These are phyloP conservation scores for Coniella vitis DNA, from an alignment of 2,329 filamentous ascomycete genomes.

Conservation along the genomic window DNA sequence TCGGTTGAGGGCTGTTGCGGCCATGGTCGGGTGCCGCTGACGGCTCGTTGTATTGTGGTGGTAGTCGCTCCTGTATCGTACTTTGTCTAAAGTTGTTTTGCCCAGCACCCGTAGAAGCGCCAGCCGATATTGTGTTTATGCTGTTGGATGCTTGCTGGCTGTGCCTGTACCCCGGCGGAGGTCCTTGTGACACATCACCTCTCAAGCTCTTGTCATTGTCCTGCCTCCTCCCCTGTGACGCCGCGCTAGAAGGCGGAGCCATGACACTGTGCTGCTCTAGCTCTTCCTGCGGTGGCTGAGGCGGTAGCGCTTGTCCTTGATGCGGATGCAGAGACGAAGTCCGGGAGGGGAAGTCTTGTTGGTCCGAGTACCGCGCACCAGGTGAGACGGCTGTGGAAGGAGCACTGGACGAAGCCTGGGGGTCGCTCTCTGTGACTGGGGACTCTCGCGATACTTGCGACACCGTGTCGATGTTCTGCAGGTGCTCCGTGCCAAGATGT, in stretches of 20 bases:
- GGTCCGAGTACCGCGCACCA: constrained; percentile 32
- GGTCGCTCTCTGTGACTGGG: constrained; percentile 43
- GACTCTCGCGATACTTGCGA: constrained; percentile 60
- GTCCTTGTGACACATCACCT: constrained; percentile 36
- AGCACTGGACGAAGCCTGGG: constrained; percentile 29
- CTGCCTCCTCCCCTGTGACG: constrained; percentile 38
- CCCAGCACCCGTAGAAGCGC: constrained; percentile 26
- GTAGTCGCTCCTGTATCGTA: constrained; percentile 30
- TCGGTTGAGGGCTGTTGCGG: constrained; percentile 51
- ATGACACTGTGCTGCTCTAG: constrained; percentile 27
- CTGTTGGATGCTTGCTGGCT: constrained; percentile 36
- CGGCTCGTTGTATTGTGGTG: constrained; percentile 37
- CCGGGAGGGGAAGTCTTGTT: constrained; percentile 30
- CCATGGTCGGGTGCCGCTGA: constrained; percentile 33
- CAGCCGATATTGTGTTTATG: constrained; percentile 37
- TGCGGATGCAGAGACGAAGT: constrained; percentile 23
- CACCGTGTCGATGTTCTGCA: constrained; percentile 50
- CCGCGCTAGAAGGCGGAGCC: constrained; percentile 40
- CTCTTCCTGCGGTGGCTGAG: constrained; percentile 24
- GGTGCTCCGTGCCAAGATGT: constrained; percentile 32
- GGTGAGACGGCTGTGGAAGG: constrained; percentile 34
- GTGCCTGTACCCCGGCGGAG: constrained; percentile 46
- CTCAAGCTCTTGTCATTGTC: constrained; percentile 43
- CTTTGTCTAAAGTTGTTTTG: constrained; percentile 34
- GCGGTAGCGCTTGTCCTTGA: constrained; percentile 20